Evolutionary conservation across 2,329 filamentous ascomycete species (phyloP).

Genomic region (Emericellopsis cladophorae): DNA sequence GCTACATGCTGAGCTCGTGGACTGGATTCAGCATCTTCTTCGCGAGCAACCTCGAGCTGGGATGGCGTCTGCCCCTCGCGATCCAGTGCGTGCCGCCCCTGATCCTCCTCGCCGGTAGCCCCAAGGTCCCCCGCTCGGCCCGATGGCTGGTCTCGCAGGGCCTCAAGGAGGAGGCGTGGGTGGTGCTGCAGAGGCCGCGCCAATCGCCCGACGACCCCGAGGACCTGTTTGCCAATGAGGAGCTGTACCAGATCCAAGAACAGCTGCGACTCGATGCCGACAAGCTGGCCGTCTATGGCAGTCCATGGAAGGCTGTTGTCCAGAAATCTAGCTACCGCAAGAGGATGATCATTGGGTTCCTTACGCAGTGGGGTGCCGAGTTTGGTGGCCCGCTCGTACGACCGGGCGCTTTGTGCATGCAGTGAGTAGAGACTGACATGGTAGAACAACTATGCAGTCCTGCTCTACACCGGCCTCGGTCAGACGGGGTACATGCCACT

Average conservation of each 20-base stretch:
- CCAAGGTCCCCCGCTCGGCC: constrained; percentile 26
- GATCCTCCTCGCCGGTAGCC: constrained; percentile 19
- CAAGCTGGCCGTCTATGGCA: constrained; percentile 22
- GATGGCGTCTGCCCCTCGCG: constrained; percentile 29
- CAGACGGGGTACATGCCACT: constrained; percentile 25
- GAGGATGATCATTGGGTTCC: constrained; percentile 35
- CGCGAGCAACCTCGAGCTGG: constrained; percentile 16
- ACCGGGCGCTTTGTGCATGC: too few relatives aligned
- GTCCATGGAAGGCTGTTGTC: constrained; percentile 30
- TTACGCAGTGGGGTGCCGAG: constrained; percentile 39
- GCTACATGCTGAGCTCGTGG: constrained; percentile 27
- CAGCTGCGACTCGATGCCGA: constrained; percentile 28
- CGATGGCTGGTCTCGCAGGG: constrained; percentile 36
- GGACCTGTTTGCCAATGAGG: constrained; percentile 28
- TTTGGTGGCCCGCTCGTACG: constrained; percentile 37
- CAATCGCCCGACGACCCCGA: constrained; percentile 21
- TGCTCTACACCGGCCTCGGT: constrained; percentile 24
- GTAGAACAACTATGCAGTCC: constrained; percentile 28
- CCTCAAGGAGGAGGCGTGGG: constrained; percentile 27
- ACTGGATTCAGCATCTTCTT: constrained; percentile 22
- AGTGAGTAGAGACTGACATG: constrained; percentile 18
- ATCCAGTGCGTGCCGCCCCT: constrained; percentile 25
- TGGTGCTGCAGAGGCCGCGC: constrained; percentile 25
- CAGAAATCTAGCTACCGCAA: constrained; percentile 34
- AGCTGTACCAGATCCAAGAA: constrained; percentile 31